Conservation (phyloP, 441 rosid genomes). For the Euphorbia neoarborescens region DNA sequence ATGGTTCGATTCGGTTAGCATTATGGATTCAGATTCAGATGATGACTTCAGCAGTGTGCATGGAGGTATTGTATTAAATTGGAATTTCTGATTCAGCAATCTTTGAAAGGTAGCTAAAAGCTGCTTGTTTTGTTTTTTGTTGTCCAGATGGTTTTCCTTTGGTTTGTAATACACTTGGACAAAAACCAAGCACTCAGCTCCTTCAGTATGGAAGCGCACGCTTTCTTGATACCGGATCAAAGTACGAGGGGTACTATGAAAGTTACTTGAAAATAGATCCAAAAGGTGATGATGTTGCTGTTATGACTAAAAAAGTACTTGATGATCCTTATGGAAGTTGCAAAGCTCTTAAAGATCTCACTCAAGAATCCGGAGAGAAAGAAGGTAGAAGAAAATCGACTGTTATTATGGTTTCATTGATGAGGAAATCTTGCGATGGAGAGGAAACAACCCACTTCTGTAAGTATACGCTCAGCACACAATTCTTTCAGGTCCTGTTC, state of each 20-base stretch:
- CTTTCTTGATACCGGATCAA: constrained; percentile 28
- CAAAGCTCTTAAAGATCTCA: constrained; percentile 27
- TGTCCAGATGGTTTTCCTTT: constrained; percentile 44
- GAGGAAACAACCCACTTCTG: constrained; percentile 37
- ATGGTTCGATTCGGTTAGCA: constrained; percentile 71
- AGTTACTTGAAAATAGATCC: constrained; percentile 44
- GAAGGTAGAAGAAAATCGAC: constrained; percentile 47
- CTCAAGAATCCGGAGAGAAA: constrained; percentile 33
- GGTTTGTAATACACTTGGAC: constrained; percentile 30
- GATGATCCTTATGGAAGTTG: constrained; percentile 37
- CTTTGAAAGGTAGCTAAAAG: background rate
- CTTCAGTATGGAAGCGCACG: constrained; percentile 41
- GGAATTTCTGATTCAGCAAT: background rate
- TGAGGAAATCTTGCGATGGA: constrained; percentile 54
- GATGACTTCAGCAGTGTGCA: constrained; percentile 55
- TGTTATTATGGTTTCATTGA: constrained; percentile 55
- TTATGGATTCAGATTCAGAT: constrained; percentile 75
- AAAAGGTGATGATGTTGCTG: constrained; percentile 16
- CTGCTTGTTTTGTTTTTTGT: background rate
- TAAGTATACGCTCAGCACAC: constrained; percentile 29
- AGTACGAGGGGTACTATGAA: constrained; percentile 50
- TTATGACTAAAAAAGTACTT: constrained; percentile 31
- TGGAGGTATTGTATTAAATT: constrained; percentile 35
- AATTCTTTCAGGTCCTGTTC: no score
- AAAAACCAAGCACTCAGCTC: constrained; percentile 32